These are phyloP conservation scores for Globisporangium barbulae DNA, from an alignment of 352 stramenopile genomes.

Conservation along the genomic window DNA sequence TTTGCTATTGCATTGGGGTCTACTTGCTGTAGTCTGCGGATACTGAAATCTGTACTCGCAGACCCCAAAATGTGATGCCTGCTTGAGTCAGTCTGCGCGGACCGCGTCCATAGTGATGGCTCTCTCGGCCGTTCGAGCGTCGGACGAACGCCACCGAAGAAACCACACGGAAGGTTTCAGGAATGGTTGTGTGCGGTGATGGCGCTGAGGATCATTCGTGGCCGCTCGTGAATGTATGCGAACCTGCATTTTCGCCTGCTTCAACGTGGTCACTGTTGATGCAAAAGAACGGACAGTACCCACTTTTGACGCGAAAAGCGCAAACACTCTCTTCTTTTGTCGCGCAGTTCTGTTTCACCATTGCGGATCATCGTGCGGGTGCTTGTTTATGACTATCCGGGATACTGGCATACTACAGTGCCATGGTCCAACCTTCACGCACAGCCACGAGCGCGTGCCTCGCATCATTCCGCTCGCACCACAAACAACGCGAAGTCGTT, in stretches of 20 bases:
- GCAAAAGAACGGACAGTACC: too few relatives aligned
- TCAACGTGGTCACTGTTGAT: too few relatives aligned
- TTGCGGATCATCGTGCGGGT: too few relatives aligned
- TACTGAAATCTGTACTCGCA: too few relatives aligned
- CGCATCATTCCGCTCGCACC: not conserved
- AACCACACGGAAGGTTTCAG: slow-evolving; percentile 6
- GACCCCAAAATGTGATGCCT: too few relatives aligned
- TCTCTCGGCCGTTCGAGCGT: not conserved
- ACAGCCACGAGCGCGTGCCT: too few relatives aligned
- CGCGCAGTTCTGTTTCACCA: not conserved
- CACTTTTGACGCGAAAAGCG: not conserved
- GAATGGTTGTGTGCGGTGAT: slow-evolving; percentile 3
- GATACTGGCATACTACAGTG: too few relatives aligned
- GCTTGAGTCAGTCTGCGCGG: too few relatives aligned
- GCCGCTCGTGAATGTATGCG: slow-evolving; percentile 1
- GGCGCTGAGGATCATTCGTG: slow-evolving; percentile 2
- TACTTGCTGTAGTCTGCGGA: too few relatives aligned
- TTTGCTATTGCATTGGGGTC: too few relatives aligned
- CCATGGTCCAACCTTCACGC: not conserved
- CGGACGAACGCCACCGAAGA: not conserved
- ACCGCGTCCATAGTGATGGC: too few relatives aligned
- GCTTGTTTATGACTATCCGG: too few relatives aligned
- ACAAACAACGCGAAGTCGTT: not conserved
- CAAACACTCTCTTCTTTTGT: not conserved
- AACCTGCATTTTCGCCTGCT: slow-evolving; percentile 4